These are phyloP conservation scores for Aphanomyces stellatus DNA, from an alignment of 352 stramenopile genomes.

Conservation along the genomic window DNA sequence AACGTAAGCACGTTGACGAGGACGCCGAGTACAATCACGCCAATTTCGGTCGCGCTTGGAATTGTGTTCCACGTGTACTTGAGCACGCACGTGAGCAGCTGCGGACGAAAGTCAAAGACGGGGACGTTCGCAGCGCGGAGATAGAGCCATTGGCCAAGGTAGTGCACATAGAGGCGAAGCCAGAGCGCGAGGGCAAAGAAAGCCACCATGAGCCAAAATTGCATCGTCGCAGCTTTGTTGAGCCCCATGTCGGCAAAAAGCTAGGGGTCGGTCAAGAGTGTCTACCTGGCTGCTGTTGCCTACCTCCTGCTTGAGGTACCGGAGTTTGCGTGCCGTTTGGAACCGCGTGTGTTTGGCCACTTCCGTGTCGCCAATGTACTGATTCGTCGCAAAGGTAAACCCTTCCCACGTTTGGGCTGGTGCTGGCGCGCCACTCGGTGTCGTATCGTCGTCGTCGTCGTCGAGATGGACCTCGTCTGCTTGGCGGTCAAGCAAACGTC, in stretches of 20 bases:
- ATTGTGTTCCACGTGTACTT: constrained; percentile 80
- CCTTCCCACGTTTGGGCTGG: constrained; percentile 9
- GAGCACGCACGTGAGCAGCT: constrained; percentile 55
- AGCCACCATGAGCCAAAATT: constrained; percentile 68
- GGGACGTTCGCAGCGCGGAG: constrained; percentile 49
- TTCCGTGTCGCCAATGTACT: constrained; percentile 4
- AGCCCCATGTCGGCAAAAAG: constrained; percentile 51
- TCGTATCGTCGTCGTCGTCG: not conserved
- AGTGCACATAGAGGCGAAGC: constrained; percentile 85
- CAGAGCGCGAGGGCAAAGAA: constrained; percentile 67
- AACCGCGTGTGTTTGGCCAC: constrained; percentile 41
- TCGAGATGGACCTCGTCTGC: not conserved
- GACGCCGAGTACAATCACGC: constrained; percentile 46
- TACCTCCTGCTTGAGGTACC: constrained; percentile 73
- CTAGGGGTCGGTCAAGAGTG: not conserved
- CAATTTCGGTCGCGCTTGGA: constrained; percentile 52
- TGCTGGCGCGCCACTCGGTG: not conserved
- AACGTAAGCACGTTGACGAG: constrained; percentile 52
- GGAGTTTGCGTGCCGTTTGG: constrained; percentile 55
- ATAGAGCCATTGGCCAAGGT: constrained; percentile 81
- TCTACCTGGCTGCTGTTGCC: not conserved
- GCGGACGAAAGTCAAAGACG: constrained; percentile 71
- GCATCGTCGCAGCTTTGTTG: constrained; percentile 40
- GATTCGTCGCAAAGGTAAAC: constrained; percentile 18
- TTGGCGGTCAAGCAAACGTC: too few species aligned